A percentile compares a stretch with the other conserved stretches of the same genome.
Conservation (phyloP, 2,329 filamentous ascomycete genomes). For the Chaetomiaceae sp. region DNA sequence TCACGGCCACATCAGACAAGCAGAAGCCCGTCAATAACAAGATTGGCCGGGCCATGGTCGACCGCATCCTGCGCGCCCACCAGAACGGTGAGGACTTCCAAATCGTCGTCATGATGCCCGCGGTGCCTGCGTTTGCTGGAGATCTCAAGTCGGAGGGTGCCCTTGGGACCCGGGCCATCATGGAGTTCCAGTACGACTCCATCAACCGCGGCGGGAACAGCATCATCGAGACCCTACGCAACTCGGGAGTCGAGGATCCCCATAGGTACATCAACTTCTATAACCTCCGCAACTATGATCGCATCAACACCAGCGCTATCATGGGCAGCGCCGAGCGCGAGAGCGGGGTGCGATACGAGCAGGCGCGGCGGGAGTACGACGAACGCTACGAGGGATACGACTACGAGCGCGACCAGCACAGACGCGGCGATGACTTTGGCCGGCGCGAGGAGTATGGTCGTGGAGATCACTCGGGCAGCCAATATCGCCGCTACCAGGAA, state of each 20-base stretch:
- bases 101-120: constrained; percentile 72
- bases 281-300: constrained; percentile 79
- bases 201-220: constrained; percentile 74
- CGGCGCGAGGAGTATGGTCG: no score
- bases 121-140: constrained; percentile 77
- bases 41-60: constrained; percentile 73
- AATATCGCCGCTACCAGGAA: constrained; percentile 69
- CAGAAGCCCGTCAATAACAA: constrained; percentile 72
- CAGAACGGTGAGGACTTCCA: constrained; percentile 63
- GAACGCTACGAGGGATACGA: constrained; percentile 44
- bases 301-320: constrained; percentile 65
- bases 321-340: constrained; percentile 58
- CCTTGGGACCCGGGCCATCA: constrained; percentile 75
- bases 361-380: constrained; percentile 60
- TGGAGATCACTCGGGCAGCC: constrained; percentile 28
- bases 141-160: constrained; percentile 69
- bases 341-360: constrained; percentile 64
- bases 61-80: constrained; percentile 69
- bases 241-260: constrained; percentile 63
- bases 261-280: constrained; percentile 76
- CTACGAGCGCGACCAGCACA: constrained; percentile 24
- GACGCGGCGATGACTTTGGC: not conserved
- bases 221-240: constrained; percentile 67
- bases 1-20: constrained; percentile 68
- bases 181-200: constrained; percentile 80